Percentiles rank a stretch among this genome's conserved stretches.
Conservation (phyloP, 352 stramenopile species). For the Peronosclerospora sorghi region DNA sequence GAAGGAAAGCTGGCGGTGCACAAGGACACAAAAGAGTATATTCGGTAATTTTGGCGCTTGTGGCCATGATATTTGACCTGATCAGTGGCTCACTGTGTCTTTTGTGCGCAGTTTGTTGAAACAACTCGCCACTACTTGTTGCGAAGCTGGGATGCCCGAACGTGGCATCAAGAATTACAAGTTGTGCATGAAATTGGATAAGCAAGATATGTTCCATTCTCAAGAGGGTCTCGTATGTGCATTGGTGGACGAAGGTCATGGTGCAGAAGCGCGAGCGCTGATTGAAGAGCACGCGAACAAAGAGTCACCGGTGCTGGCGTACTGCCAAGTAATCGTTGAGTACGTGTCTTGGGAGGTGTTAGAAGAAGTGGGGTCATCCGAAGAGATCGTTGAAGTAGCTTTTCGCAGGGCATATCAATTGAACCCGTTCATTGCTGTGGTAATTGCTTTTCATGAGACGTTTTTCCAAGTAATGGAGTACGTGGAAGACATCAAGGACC, state of each 20-base stretch:
- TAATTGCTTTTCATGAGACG: conserved; percentile 66
- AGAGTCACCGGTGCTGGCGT: conserved; percentile 59
- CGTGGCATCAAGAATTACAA: conserved; percentile 78
- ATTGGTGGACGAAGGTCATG: conserved; percentile 69
- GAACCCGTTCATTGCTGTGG: conserved; percentile 79
- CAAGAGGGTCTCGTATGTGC: conserved; percentile 65
- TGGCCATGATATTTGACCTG: background rate
- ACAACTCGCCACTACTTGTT: conserved; percentile 62
- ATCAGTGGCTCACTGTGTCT: background rate
- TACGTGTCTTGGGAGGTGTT: conserved; percentile 85
- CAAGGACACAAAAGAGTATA: conserved; percentile 55
- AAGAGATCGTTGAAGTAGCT: conserved; percentile 60
- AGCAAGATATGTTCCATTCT: conserved; percentile 41
- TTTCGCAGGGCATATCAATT: conserved; percentile 58
- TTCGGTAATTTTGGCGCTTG: conserved; percentile 23
- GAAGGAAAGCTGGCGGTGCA: conserved; percentile 45
- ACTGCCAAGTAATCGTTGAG: conserved; percentile 76
- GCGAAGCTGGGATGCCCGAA: conserved; percentile 55
- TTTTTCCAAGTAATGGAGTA: conserved; percentile 79
- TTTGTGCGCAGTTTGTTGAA: conserved; percentile 27
- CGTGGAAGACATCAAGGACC: conserved; percentile 69
- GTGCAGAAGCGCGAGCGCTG: conserved; percentile 51
- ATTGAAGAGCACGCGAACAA: conserved; percentile 51
- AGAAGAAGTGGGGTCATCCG: conserved; percentile 67
- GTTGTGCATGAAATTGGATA: conserved; percentile 66